Evolutionary conservation across 768 basidiomycete species (phyloP), one percentile per base, ranked within the genome.

Genomic region (Goffeauzyma gilvescens): DNA sequence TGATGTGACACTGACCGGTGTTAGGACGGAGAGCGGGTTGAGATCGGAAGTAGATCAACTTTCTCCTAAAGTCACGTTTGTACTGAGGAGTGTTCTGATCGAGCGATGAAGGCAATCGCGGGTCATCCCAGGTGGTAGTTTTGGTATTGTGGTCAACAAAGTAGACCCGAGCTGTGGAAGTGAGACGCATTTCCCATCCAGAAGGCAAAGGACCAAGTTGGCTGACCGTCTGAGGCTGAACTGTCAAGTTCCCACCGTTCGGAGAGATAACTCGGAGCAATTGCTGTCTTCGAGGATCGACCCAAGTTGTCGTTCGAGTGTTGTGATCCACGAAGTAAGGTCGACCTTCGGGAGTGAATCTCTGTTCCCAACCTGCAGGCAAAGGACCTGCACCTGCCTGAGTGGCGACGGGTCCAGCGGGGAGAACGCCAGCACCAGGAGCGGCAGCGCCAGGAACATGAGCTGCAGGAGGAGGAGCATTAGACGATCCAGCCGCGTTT

Each of bases 71-170:
- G 70, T 98, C 93, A 33, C 93, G 87, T 72, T 98, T 96, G 74
- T 96, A 96, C 67, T 98, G 93, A 14, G 93, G 93, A 1, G 96
- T 90, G 55, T 93, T 95, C 31, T 48, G 47, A 62, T 96, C 93
- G 48, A 96, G 70, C 31, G 86, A 83, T 9, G 89, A 93, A 9
- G 93, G 93, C 40, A 87, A 63, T 40, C 93, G 83, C 15, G 90
- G 90, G 62, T 98, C 93, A 63, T 98, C 93, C 93, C 93, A 98
- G 1, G 93, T 98, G 23, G 93, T 98, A 24, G 93, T 98, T 75
- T 96, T 95, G 42, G 93, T 96, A 67, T 96, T 96, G 69, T 98
- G 93, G 64, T 98, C 93, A 41, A 98, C 93, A 60, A 98, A 98
- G 70, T 98, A 98, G 6, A 98, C 93, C 36, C 93, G 79, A 1